These are phyloP conservation scores for Erodium maritimum DNA, from an alignment of 345 rosid genomes.

Conservation along the genomic window DNA sequence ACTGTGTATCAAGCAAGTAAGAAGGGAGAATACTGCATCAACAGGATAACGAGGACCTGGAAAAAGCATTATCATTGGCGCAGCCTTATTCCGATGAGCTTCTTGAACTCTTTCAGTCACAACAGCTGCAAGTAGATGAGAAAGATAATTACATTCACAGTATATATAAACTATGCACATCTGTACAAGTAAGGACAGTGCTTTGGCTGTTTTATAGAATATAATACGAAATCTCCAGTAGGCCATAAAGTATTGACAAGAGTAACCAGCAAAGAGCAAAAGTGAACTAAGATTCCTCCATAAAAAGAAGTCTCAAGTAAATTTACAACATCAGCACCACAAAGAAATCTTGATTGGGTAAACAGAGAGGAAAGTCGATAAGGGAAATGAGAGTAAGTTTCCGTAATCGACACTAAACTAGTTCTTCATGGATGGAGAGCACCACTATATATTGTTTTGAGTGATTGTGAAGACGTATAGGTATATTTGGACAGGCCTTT, in stretches of 20 bases:
- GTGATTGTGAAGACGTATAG: not conserved
- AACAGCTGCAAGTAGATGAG: conserved; percentile 41
- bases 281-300: not conserved
- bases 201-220: too few relatives aligned
- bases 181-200: not conserved
- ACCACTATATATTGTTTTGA: not conserved
- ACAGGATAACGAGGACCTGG: conserved; percentile 43
- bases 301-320: not conserved
- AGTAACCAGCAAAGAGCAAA: not conserved
- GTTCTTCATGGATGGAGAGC: not conserved
- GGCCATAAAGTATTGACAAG: too few relatives aligned
- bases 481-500: not conserved
- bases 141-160: not conserved
- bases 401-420: not conserved
- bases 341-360: not conserved
- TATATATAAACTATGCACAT: too few relatives aligned
- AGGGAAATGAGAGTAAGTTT: not conserved
- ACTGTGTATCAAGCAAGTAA: not conserved
- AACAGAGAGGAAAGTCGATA: not conserved
- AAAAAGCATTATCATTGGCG: conserved; percentile 90
- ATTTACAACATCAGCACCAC: not conserved
- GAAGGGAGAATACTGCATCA: conserved; percentile 1
- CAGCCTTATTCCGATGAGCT: conserved; percentile 57
- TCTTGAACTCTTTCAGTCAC: conserved; percentile 80
- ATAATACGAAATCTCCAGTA: too few relatives aligned